These are phyloP conservation scores for Fusarium lyarnte DNA, from an alignment of 2,329 filamentous ascomycete species.

Conservation along the genomic window DNA sequence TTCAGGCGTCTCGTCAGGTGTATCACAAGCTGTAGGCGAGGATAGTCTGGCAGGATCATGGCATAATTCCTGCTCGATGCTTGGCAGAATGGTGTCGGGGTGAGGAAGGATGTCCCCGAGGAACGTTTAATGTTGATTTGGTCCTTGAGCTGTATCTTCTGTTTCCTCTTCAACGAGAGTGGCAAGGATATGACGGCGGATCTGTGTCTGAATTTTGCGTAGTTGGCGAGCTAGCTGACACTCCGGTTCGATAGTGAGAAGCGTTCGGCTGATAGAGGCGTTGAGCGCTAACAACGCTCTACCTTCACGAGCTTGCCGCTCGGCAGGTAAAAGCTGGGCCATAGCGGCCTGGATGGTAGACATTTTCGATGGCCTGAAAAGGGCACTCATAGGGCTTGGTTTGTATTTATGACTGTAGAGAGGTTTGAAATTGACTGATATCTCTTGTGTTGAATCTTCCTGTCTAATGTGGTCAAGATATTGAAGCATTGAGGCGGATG, in stretches of 20 bases:
- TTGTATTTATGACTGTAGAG: not conserved
- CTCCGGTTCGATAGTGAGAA: not conserved
- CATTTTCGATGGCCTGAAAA: not conserved
- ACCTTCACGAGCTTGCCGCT: not conserved
- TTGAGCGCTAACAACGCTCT: not conserved
- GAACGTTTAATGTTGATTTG: not conserved
- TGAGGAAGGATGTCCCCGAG: not conserved
- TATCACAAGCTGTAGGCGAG: not conserved
- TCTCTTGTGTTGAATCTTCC: not conserved
- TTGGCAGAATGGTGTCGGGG: not conserved
- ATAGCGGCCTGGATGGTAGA: not conserved
- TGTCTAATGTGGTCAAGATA: not conserved
- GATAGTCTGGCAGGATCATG: too few relatives aligned
- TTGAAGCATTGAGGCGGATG: not conserved
- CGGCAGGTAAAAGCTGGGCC: not conserved
- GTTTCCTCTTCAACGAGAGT: not conserved
- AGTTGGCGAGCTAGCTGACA: not conserved
- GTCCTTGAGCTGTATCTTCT: not conserved
- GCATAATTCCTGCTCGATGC: not conserved
- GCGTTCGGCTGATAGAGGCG: not conserved
- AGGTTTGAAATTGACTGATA: not conserved
- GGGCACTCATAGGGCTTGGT: not conserved
- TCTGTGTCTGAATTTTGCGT: not conserved
- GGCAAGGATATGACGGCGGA: not conserved
- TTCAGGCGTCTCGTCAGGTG: not conserved